These are phyloP conservation scores for Mycena floridula DNA, from an alignment of 768 basidiomycete species.

Conservation along the genomic window DNA sequence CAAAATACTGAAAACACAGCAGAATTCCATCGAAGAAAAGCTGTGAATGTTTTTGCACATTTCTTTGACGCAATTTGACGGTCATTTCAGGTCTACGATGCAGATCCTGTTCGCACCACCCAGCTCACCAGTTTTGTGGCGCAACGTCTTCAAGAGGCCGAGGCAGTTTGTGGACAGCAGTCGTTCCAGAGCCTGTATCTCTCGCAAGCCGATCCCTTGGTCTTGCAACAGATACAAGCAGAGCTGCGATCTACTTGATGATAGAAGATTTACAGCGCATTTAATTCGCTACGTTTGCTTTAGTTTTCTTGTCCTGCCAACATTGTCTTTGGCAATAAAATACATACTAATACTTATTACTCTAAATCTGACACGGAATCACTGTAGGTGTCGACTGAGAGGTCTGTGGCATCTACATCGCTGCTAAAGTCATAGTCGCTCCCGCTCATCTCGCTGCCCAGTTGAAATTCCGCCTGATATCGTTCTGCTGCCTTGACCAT, in stretches of 20 bases:
- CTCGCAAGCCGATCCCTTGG: conserved; percentile 59
- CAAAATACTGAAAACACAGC: conserved; percentile 62
- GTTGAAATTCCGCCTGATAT: conserved; percentile 38
- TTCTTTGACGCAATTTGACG: conserved; percentile 6
- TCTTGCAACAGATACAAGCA: conserved; percentile 66
- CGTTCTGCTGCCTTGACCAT: conserved; percentile 61
- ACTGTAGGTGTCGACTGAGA: conserved; percentile 48
- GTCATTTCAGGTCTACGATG: conserved; percentile 50
- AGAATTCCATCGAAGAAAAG: conserved; percentile 72
- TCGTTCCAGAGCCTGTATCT: conserved; percentile 59
- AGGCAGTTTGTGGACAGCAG: conserved; percentile 48
- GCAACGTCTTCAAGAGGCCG: conserved; percentile 55
- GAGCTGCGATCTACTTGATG: conserved; percentile 25
- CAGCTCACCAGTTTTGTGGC: conserved; percentile 60
- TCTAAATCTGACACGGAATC: conserved; percentile 33
- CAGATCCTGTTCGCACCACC: conserved; percentile 64
- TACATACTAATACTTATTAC: not conserved
- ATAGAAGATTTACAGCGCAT: too few species aligned
- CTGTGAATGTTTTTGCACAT: conserved; percentile 34
- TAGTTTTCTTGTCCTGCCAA: not conserved
- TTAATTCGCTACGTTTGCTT: too few species aligned
- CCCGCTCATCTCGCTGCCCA: conserved; percentile 29
- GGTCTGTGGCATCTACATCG: conserved; percentile 43
- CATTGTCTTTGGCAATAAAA: not conserved
- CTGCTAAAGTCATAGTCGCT: conserved; percentile 61